These are phyloP conservation scores for Eustoma russellianum DNA, from an alignment of 257 asterid species.

Conservation along the genomic window DNA sequence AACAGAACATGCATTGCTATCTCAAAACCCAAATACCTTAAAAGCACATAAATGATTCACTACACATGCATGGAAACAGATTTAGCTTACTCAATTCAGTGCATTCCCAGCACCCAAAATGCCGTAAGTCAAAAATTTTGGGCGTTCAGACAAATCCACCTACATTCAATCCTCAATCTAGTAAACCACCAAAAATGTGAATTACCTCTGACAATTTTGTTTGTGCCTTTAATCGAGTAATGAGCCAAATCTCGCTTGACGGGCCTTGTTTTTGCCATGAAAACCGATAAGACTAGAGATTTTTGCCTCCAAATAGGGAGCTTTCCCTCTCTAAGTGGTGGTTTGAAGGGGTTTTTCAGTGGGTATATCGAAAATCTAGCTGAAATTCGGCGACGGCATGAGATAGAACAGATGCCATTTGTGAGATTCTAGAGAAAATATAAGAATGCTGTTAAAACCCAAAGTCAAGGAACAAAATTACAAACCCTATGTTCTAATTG, in stretches of 20 bases:
- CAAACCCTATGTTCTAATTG: no score
- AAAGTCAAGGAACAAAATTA: neutral
- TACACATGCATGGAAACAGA: constrained; percentile 8
- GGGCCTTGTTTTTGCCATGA: constrained; percentile 45
- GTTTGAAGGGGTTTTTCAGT: neutral
- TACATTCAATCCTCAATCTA: neutral
- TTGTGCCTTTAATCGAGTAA: constrained; percentile 49
- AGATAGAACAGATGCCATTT: neutral
- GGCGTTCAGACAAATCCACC: neutral
- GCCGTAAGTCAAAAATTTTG: no score
- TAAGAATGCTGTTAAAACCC: constrained; percentile 13
- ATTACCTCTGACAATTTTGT: constrained; percentile 48
- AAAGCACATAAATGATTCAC: neutral
- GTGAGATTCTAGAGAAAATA: constrained; percentile 1
- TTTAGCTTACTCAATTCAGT: constrained; percentile 1
- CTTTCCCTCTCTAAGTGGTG: no score
- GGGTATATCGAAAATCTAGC: constrained; percentile 8
- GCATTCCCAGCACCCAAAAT: neutral
- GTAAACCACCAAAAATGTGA: neutral
- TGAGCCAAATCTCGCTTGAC: constrained; percentile 33
- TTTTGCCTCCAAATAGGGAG: no score
- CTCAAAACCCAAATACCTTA: neutral
- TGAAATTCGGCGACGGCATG: neutral
- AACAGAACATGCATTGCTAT: neutral
- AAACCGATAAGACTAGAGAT: neutral